Conservation (phyloP, 495 filamentous ascomycete species). For the Podospora pseudoanserina region DNA sequence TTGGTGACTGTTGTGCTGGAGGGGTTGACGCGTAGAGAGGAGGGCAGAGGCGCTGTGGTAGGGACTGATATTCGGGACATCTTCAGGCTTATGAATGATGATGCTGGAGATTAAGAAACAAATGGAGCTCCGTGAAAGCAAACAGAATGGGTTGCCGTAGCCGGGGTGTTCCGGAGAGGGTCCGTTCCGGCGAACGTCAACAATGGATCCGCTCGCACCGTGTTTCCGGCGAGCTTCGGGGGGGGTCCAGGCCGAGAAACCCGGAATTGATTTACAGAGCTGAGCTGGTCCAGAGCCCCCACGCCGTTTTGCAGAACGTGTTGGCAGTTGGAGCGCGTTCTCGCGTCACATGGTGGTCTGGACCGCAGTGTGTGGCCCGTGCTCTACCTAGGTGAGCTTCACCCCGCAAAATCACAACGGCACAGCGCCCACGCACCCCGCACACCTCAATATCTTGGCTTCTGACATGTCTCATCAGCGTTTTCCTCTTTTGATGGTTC, state of each 20-base stretch:
- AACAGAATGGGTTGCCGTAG: neutral
- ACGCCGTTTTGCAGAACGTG: neutral
- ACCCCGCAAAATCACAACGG: neutral
- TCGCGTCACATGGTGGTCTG: neutral
- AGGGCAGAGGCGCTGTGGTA: conserved; percentile 44
- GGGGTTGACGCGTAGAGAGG: conserved; percentile 57
- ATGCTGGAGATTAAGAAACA: neutral
- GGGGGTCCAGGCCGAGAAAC: neutral
- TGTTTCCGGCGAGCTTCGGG: neutral
- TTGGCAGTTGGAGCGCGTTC: conserved; percentile 1
- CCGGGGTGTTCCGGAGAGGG: neutral
- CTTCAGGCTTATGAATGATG: neutral
- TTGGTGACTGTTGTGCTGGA: conserved; percentile 60
- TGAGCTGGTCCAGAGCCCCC: neutral
- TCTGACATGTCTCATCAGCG: conserved; percentile 1
- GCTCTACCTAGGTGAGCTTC: conserved; percentile 3
- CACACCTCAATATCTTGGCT: conserved; percentile 2
- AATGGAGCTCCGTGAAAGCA: neutral
- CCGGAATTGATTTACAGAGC: neutral
- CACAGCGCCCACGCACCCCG: neutral
- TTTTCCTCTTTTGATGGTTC: neutral
- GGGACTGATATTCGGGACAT: conserved; percentile 47
- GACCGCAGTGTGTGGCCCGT: neutral
- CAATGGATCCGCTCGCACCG: neutral
- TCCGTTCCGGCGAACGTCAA: neutral